These are phyloP conservation scores for Phialemoniopsis sp. DNA, from an alignment of 2,329 filamentous ascomycete species.

Conservation along the genomic window DNA sequence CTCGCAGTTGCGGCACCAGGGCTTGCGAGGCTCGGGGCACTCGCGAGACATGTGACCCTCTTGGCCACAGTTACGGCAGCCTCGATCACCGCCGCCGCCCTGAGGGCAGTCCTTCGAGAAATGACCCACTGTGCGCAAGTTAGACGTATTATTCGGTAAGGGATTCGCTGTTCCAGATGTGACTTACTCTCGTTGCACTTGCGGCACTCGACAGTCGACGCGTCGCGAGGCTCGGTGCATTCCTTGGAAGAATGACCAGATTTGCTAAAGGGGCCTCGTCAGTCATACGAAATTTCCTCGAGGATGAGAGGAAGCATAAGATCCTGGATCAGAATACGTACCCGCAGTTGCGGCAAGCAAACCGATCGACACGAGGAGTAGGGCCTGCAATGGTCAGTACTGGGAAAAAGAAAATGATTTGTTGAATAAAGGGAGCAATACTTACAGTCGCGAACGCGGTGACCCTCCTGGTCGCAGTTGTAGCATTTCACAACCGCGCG, in stretches of 20 bases:
- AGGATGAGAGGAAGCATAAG: background rate
- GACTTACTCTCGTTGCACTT: conserved; percentile 58
- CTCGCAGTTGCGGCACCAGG: conserved; percentile 56
- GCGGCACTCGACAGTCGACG: conserved; percentile 60
- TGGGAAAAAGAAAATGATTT: conserved; percentile 12
- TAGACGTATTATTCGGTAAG: background rate
- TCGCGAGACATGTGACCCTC: conserved; percentile 60
- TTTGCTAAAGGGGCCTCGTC: conserved; percentile 27
- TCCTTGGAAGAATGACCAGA: conserved; percentile 45
- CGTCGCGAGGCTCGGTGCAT: conserved; percentile 55
- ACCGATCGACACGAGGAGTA: conserved; percentile 57
- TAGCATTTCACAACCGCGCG: conserved; percentile 49
- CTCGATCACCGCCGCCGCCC: conserved; percentile 48
- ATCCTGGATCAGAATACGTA: conserved; percentile 18
- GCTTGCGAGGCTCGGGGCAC: conserved; percentile 46
- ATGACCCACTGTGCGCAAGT: conserved; percentile 45
- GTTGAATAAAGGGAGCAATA: conserved; percentile 2
- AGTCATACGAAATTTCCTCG: conserved; percentile 5
- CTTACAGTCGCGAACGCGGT: conserved; percentile 67
- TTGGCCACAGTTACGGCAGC: conserved; percentile 59
- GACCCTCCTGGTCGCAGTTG: conserved; percentile 61
- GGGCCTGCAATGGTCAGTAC: conserved; percentile 37
- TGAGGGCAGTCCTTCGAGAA: conserved; percentile 61
- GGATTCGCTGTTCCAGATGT: background rate
- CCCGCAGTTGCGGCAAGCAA: conserved; percentile 67